Percentiles rank a stretch among this genome's conserved stretches.
Evolutionary conservation across 2,329 filamentous ascomycete genomes (phyloP).

Genomic region (Pseudocercospora eumusae): DNA sequence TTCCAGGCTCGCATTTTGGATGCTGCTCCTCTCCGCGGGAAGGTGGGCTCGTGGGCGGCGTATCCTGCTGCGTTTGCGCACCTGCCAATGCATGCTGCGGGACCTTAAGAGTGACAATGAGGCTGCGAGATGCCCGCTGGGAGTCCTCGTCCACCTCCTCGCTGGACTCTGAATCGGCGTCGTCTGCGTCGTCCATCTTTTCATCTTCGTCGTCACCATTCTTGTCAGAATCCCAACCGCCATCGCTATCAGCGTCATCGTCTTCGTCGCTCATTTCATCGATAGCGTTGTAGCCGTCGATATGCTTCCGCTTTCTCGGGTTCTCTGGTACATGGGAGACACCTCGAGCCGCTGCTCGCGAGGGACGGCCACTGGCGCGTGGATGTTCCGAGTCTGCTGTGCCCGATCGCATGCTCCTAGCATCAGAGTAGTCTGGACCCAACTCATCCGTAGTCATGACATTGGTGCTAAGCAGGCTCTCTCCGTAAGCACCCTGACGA

Average conservation of each 20-base stretch:
- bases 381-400: slow-evolving; percentile 48
- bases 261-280: slow-evolving; percentile 66
- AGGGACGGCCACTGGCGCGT: slow-evolving; percentile 43
- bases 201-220: slow-evolving; percentile 65
- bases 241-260: slow-evolving; percentile 58
- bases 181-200: slow-evolving; percentile 51
- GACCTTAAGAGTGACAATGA: slow-evolving; percentile 70
- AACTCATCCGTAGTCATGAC: slow-evolving; percentile 44
- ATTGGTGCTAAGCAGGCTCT: slow-evolving; percentile 60
- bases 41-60: slow-evolving; percentile 29
- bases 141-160: slow-evolving; percentile 39
- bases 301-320: slow-evolving; percentile 51
- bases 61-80: slow-evolving; percentile 14
- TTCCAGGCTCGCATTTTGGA: slow-evolving; percentile 10
- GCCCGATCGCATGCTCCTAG: slow-evolving; percentile 42
- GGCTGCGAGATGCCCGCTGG: slow-evolving; percentile 46
- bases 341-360: slow-evolving; percentile 32
- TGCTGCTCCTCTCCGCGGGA: slow-evolving; percentile 10
- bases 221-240: slow-evolving; percentile 72
- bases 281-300: slow-evolving; percentile 59
- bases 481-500: slow-evolving; percentile 63
- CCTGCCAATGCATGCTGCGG: slow-evolving; percentile 13
- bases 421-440: slow-evolving; percentile 26
- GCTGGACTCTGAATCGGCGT: slow-evolving; percentile 52
- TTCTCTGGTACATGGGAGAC: slow-evolving; percentile 33